phyloP scores from a whole-genome alignment of 179 eudicot species.

The Beta macrorhiza region DNA sequence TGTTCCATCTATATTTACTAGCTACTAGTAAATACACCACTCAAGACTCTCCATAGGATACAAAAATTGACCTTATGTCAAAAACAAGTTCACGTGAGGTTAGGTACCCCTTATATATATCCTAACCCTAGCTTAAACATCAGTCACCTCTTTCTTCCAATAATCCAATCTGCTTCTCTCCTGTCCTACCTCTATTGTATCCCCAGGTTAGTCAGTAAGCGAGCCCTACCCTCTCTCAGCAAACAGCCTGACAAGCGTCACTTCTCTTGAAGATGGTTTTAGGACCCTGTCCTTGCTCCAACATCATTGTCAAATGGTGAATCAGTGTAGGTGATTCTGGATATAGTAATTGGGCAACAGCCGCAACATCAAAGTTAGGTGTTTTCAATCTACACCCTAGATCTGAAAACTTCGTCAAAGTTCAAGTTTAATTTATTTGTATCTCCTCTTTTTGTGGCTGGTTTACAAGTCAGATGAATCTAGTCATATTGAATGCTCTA shows the following conservation, averaged over 20 bases:
- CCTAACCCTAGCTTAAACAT: too few relatives aligned
- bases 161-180: too few relatives aligned
- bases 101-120: too few relatives aligned
- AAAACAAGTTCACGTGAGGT: too few relatives aligned
- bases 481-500: background rate
- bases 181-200: too few relatives aligned
- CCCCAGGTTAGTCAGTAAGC: too few relatives aligned
- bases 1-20: too few relatives aligned
- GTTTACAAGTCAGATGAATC: background rate
- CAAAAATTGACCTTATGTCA: too few relatives aligned
- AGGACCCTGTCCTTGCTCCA: background rate
- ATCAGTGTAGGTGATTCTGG: background rate
- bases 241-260: background rate
- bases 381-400: background rate
- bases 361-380: background rate
- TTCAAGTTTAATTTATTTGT: background rate
- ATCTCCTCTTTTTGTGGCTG: background rate
- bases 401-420: background rate
- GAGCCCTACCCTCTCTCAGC: too few relatives aligned
- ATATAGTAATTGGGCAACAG: background rate
- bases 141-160: too few relatives aligned
- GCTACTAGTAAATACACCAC: too few relatives aligned
- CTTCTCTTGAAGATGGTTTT: background rate
- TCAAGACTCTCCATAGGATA: too few relatives aligned
- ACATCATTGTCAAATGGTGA: background rate